Base-by-base conservation (phyloP, 208 protist genomes). In the Leishmania lainsoni region DNA sequence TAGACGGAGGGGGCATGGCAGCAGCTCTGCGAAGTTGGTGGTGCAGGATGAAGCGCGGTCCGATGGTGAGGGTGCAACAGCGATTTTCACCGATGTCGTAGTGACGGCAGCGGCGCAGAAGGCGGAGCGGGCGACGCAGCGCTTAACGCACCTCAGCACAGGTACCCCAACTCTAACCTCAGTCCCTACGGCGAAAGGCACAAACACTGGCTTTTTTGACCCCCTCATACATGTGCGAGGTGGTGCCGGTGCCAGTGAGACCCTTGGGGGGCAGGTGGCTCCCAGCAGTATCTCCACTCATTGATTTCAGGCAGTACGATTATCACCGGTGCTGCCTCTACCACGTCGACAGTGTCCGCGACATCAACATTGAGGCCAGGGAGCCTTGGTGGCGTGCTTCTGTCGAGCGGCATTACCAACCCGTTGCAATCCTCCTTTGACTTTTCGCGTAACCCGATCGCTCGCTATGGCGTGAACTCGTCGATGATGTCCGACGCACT, bases 401-500 rank as follows among this genome's bases (percentile, higher is more conserved):
- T n/a, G 17, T 70, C 56, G 42, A 42, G 61, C 9, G 29, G 17
- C 39, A 75, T 35, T n/a, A 78, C 32, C 2, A 81, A 78, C 63
- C 61, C 70, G 3, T 48, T 83, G 58, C 78, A 78, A 22, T 35
- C 61, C 32, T 79, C 81, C 32, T 73, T 29, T 52, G 59, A 72
- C 69, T 29, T 68, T 74, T 45, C 66, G 65, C 45, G 54, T 70
- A 51, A 75, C 26, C 77, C 81, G 17, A 49, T 81, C 35, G 39
- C 79, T 59, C 54, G 71, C 17, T 56, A 71, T 54, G 80, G 66
- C 29, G 63, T 74, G 79, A 81, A 58, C 59, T 52, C 76, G 16
- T 65, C 66, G 32, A 75, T 77, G 69, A 58, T 82, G 26, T 58
- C 76, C 42, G 75, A 86, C 10, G 76, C 45, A 54, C 59, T 82